phyloP scores from a whole-genome alignment of 2,329 filamentous ascomycete species.

The Penicillium sp. region DNA sequence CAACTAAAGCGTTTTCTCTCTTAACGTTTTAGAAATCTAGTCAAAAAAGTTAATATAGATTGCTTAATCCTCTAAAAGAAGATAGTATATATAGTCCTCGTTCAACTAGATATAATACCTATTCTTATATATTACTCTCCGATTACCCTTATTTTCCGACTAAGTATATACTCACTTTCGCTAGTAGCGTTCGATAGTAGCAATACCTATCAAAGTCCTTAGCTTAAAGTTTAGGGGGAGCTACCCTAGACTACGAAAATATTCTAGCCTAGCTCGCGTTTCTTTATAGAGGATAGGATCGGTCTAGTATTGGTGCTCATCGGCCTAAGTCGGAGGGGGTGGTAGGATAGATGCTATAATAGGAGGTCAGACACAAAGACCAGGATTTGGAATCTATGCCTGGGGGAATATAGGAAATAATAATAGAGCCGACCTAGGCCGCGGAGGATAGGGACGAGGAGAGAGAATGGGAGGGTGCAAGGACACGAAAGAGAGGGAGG shows the following conservation, averaged over 20 bases:
- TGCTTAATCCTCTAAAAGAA: conserved; percentile 19
- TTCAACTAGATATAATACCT: conserved; percentile 25
- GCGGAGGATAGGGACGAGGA: conserved; percentile 2
- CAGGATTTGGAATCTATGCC: conserved; percentile 5
- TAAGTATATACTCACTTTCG: conserved; percentile 12
- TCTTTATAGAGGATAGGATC: conserved; percentile 25
- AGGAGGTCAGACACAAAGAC: conserved; percentile 6
- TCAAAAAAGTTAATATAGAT: conserved; percentile 28
- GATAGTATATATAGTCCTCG: conserved; percentile 20
- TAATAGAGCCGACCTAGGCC: conserved; percentile 3
- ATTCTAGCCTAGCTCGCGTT: conserved; percentile 21
- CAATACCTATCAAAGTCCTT: conserved; percentile 21
- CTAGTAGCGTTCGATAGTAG: conserved; percentile 20
- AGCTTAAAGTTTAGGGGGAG: conserved; percentile 24
- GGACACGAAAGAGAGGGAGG: conserved; percentile 3
- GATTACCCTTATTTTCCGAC: background rate
- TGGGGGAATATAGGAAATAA: conserved; percentile 3
- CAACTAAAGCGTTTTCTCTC: conserved; percentile 16
- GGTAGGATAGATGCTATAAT: conserved; percentile 9
- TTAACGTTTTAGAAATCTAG: conserved; percentile 23
- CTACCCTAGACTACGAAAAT: conserved; percentile 21
- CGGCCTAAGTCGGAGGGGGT: conserved; percentile 5
- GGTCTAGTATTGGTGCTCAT: conserved; percentile 23
- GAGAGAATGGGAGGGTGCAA: conserved; percentile 3
- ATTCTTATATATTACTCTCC: conserved; percentile 8